These are phyloP conservation scores for Diplocarpon mali DNA, from an alignment of 2,329 filamentous ascomycete species.

Conservation along the genomic window DNA sequence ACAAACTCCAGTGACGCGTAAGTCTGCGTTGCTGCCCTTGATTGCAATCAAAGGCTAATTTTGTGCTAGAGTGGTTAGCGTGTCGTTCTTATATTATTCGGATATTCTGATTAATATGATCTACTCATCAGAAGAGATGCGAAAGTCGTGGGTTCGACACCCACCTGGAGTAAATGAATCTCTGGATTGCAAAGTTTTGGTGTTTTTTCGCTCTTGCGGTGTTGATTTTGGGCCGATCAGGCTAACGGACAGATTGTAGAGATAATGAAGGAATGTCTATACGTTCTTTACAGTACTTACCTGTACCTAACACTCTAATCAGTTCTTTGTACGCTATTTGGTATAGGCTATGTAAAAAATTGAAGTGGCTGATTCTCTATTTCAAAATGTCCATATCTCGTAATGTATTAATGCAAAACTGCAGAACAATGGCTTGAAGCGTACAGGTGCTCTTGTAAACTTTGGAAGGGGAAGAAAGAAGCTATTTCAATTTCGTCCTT, in stretches of 20 bases:
- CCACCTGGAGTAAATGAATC: not conserved
- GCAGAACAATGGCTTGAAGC: too few relatives aligned
- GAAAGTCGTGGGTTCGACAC: constrained; percentile 23
- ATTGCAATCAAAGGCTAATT: constrained; percentile 18
- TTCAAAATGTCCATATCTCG: too few relatives aligned
- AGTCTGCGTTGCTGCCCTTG: constrained; percentile 19
- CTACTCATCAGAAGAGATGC: constrained; percentile 19
- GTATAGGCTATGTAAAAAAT: too few relatives aligned
- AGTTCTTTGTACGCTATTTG: too few relatives aligned
- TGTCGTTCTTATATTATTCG: constrained; percentile 27
- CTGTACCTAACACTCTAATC: too few relatives aligned
- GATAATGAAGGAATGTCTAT: too few relatives aligned
- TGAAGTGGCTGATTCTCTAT: too few relatives aligned
- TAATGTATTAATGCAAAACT: too few relatives aligned
- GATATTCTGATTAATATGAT: constrained; percentile 23
- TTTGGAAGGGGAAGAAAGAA: too few relatives aligned
- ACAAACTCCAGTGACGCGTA: constrained; percentile 24
- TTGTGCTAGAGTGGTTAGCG: constrained; percentile 25
- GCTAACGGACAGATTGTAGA: not conserved
- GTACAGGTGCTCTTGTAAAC: too few relatives aligned
- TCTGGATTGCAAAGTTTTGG: not conserved
- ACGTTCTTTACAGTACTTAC: too few relatives aligned
- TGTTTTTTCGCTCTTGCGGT: not conserved
- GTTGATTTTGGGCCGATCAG: not conserved
- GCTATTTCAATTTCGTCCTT: too few relatives aligned